Evolutionary conservation across 306 rosid species (phyloP).

Genomic region (Pterocarpus macrocarpus): DNA sequence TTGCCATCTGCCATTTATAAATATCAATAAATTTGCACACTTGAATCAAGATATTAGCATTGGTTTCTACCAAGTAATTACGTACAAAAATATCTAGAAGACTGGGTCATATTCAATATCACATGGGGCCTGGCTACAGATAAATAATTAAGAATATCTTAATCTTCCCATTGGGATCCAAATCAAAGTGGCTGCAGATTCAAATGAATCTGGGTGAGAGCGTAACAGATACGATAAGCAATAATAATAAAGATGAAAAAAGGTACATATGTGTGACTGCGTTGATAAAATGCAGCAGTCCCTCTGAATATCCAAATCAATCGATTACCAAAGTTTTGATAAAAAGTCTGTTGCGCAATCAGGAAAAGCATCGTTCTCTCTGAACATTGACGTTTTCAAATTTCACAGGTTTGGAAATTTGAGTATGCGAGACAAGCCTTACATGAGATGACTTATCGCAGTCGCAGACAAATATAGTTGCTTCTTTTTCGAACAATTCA

Average conservation of each 20-base stretch:
- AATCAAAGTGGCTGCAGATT: conserved; percentile 46
- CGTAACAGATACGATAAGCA: conserved; percentile 47
- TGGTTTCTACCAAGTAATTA: neutral
- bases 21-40: neutral
- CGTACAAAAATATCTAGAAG: conserved; percentile 20
- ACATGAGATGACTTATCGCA: no score
- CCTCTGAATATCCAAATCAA: neutral
- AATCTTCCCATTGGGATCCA: conserved; percentile 30
- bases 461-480: no score
- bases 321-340: neutral
- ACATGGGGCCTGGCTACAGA: neutral
- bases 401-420: neutral
- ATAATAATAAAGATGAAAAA: neutral
- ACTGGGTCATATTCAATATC: conserved; percentile 26
- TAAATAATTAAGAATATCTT: conserved; percentile 15
- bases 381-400: neutral
- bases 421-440: neutral
- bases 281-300: neutral
- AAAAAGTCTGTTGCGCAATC: neutral
- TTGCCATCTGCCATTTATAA: no score
- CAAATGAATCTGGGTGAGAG: conserved; percentile 45
- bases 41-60: conserved; percentile 31
- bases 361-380: neutral
- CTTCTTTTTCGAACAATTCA: no score
- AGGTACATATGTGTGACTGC: neutral